These are phyloP conservation scores for Fusarium piperis DNA, from an alignment of 2,329 filamentous ascomycete genomes.

Conservation along the genomic window DNA sequence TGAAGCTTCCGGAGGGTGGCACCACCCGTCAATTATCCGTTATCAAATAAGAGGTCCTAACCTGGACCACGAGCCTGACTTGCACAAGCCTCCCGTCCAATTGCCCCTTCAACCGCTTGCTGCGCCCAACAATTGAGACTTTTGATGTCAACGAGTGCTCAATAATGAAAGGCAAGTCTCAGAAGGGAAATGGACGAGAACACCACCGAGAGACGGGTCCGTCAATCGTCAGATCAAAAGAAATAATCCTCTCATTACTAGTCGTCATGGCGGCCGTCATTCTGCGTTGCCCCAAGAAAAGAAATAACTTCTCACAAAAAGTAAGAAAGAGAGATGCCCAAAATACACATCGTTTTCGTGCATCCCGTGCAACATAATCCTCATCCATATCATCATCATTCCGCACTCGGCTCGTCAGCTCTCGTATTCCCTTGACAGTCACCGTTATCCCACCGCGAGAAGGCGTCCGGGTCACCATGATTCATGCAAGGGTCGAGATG, in stretches of 20 bases:
- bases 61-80: not conserved
- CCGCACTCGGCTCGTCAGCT: not conserved
- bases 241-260: conserved; percentile 12
- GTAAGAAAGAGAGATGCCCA: not conserved
- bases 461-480: conserved; percentile 20
- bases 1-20: not conserved
- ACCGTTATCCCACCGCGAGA: conserved; percentile 5
- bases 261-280: not conserved
- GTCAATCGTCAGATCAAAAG: conserved; percentile 26
- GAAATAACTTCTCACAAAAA: not conserved
- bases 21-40: not conserved
- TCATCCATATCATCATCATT: conserved; percentile 16
- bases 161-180: conserved; percentile 18
- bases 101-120: conserved; percentile 2
- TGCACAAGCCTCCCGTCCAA: not conserved
- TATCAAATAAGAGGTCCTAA: not conserved
- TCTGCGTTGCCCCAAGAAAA: not conserved
- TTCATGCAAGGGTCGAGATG: not conserved
- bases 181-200: conserved; percentile 3
- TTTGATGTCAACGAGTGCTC: not conserved
- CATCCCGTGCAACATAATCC: not conserved
- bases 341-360: not conserved
- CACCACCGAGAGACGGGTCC: conserved; percentile 10
- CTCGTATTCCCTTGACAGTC: conserved; percentile 19
- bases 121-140: conserved; percentile 20